Conservation (phyloP, 225 moss, liverwort and hornwort genomes). For the Pseudoscleropodium purum region DNA sequence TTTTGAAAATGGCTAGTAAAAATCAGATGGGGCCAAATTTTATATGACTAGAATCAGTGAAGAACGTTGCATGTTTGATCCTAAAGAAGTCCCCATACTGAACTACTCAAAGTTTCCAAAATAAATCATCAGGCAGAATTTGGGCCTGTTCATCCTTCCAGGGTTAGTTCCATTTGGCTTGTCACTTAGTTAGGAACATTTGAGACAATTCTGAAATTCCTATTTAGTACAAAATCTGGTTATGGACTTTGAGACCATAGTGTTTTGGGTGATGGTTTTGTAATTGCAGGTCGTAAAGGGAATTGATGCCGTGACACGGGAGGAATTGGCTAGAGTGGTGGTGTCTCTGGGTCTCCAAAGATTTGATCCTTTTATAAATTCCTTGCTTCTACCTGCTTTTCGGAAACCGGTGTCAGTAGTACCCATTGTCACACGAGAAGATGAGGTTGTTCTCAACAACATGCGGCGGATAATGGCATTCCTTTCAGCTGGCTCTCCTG, state of each 20-base stretch:
- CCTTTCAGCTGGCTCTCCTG: conserved; percentile 60
- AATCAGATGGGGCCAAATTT: background rate
- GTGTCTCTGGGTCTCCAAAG: conserved; percentile 74
- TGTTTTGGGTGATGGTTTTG: background rate
- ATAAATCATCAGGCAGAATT: background rate
- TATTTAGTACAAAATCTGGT: background rate
- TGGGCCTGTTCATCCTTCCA: background rate
- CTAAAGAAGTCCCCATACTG: background rate
- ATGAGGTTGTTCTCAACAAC: conserved; percentile 80
- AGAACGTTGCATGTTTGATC: background rate
- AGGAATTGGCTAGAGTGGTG: conserved; percentile 73
- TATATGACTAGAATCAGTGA: background rate
- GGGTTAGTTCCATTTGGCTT: background rate
- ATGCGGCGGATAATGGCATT: conserved; percentile 69
- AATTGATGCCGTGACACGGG: conserved; percentile 87
- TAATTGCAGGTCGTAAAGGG: conserved; percentile 78
- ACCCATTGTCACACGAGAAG: conserved; percentile 77
- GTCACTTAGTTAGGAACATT: background rate
- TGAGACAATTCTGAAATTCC: background rate
- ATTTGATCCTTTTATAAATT: conserved; percentile 65
- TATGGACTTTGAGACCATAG: background rate
- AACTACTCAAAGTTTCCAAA: background rate
- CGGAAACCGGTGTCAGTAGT: conserved; percentile 54
- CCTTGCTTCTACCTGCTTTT: conserved; percentile 43
- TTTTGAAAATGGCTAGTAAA: background rate